Base-by-base conservation (phyloP, 768 basidiomycete genomes). In the Hysterangium stoloniferum region DNA sequence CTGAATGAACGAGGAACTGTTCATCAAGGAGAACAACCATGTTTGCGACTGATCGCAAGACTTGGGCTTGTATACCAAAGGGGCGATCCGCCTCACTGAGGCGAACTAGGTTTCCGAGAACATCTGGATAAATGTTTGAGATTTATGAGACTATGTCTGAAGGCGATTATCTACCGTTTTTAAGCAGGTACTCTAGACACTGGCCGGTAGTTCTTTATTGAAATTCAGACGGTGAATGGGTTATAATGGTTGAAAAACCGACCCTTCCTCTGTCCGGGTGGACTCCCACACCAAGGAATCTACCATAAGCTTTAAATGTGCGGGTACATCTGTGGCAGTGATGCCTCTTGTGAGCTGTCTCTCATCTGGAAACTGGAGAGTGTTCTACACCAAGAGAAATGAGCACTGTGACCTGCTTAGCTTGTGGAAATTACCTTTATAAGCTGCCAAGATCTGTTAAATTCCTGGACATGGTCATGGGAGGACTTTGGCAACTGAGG, bases 11-110 rank as follows among this genome's bases (percentile, higher is more conserved):
- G 17, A 97, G 79, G 59, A 97, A 96, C 57, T 87, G 86, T 61
- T 96, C 92, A 54, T 96, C 92, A 49, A 98, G 75, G 12, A 91
- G 76, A 6, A 93, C 80, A 11, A 97, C 84, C 77, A 96, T 87
- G 58, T 91, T 91, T 58, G 89, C 87, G 12, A 94, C 86, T 1
- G 86, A 75, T 24, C 83, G 78, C 29, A 97, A 73, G 11, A 95
- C 89, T 62, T 92, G 87, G 35, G 84, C 88, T 63, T 94, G 89
- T 56, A 92, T 84, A n/a, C 93, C 95, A 35, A 79, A 77, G 1
- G 91, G 93, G 22, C 86, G 75, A 63, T 97, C 93, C 0, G 76
- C 64, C 61, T 93, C 86, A 60, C 88, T 91, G 24, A 94, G 78
- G 54, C 80, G 79, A 52, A 94, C 95, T 8, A 98, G 82, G 1